phyloP scores from a whole-genome alignment of 2,329 filamentous ascomycete genomes.

The Aspergillus carbonarius region DNA sequence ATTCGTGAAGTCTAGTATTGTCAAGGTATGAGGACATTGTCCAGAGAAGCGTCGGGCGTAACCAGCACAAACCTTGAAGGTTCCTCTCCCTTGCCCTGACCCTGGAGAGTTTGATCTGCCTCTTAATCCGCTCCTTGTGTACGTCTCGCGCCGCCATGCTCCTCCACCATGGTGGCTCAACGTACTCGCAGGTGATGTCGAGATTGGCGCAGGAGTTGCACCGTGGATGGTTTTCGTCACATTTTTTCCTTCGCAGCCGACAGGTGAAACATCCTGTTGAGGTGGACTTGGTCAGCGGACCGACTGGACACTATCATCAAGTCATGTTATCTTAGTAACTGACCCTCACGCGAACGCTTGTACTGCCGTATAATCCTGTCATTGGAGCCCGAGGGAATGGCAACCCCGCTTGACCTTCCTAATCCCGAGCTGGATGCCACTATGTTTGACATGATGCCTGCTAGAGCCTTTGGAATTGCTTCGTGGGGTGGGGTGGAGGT shows the following conservation, averaged over 20 bases:
- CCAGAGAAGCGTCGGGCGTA: not conserved
- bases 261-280: constrained; percentile 63
- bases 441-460: constrained; percentile 8
- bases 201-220: constrained; percentile 67
- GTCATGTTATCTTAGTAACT: not conserved
- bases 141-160: constrained; percentile 79
- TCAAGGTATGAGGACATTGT: not conserved
- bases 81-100: constrained; percentile 75
- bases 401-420: not conserved
- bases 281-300: not conserved
- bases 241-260: constrained; percentile 66
- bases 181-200: constrained; percentile 88
- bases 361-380: not conserved
- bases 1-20: not conserved
- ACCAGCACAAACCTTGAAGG: constrained; percentile 35
- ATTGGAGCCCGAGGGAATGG: not conserved
- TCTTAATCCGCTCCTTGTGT: constrained; percentile 94
- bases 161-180: constrained; percentile 94
- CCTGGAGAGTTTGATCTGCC: constrained; percentile 94
- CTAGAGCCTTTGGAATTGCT: not conserved
- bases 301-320: not conserved
- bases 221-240: constrained; percentile 61
- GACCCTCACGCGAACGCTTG: constrained; percentile 16
- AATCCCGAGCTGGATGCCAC: not conserved
- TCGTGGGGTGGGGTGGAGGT: too few relatives aligned